Base-by-base conservation (phyloP, 1,284 basidiomycete genomes). In the Chalciporus piperatoides region DNA sequence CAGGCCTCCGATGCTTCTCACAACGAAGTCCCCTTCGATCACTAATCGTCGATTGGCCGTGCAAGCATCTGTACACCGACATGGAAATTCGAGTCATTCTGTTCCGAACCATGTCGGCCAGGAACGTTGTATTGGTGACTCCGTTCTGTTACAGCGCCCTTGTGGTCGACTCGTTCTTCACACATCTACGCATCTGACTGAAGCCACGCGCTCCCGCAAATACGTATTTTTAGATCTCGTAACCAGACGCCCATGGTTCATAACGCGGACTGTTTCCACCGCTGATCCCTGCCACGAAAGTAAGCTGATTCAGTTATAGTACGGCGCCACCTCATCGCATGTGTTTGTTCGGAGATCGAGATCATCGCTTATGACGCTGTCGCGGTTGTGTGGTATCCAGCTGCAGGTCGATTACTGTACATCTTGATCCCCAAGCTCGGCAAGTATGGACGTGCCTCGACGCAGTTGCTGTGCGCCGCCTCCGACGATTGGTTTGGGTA, bases 1-100 rank as follows among this genome's bases (percentile, higher is more conserved):
- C 44, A 27, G 41, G 44, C 17, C n/a, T 52, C 40, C 48, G 53
- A 45, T 27, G 17, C 36, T 51, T 61, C 58, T 46, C 60, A 57
- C 59, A 48, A 37, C 24, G 30, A 33, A 30, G 41, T 24, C 17
- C 39, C 27, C 23, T 51, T 64, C 45, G 60, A 55, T 65, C 62
- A 52, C 54, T 27, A 51, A 54, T 46, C 38, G 49, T 28, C 27
- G 40, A 54, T 53, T 62, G 52, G 60, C 62, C 61, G 55, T 63
- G 59, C 50, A 33, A 38, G n/a, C 19, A 49, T 56, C 62, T 53
- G 58, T 55, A 55, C 57, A 48, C 44, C 36, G 30, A 41, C 49
- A 38, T 44, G 41, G 49, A 45, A 47, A 24, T 49, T 53, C 42
- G 52, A 56, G 48, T 48, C 52, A 54, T 10, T 14, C 27, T 28